Evolutionary conservation across 129 eudicot species (phyloP).

Genomic region (Arctium minus): DNA sequence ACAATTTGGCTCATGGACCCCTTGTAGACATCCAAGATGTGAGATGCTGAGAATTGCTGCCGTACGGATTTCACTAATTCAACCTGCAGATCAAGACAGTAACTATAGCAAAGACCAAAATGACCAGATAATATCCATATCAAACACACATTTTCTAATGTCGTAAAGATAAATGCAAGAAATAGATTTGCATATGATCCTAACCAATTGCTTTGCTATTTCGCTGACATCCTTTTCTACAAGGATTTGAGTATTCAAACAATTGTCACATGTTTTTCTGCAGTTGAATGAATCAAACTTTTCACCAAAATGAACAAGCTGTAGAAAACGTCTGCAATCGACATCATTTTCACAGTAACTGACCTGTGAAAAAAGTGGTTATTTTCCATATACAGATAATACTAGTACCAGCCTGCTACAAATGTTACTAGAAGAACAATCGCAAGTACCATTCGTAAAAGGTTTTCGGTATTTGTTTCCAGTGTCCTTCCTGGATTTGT

Average conservation of each 20-base stretch:
- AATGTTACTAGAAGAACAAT: constrained; percentile 2
- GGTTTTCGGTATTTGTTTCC: constrained; percentile 92
- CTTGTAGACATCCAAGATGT: constrained; percentile 87
- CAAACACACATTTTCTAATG: not conserved
- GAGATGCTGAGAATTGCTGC: constrained; percentile 77
- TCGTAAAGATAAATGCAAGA: constrained; percentile 1
- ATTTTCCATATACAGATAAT: constrained; percentile 5
- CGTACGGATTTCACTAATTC: constrained; percentile 68
- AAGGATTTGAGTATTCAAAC: constrained; percentile 56
- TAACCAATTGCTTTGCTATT: constrained; percentile 83
- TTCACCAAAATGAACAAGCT: constrained; percentile 93
- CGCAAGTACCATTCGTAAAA: constrained; percentile 70
- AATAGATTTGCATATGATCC: constrained; percentile 26
- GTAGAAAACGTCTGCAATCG: constrained; percentile 94
- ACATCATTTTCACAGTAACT: constrained; percentile 93
- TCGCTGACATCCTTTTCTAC: constrained; percentile 80
- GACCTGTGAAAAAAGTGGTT: constrained; percentile 52
- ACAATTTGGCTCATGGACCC: constrained; percentile 95
- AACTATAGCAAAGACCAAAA: not conserved
- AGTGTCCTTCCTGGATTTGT: constrained; percentile 65
- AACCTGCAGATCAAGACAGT: constrained; percentile 49
- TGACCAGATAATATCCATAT: constrained; percentile 5
- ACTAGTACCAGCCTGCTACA: constrained; percentile 2
- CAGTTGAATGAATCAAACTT: constrained; percentile 73
- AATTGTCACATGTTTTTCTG: constrained; percentile 85